Base-by-base conservation (phyloP, 2,329 filamentous ascomycete genomes). In the Aspergillaceae sp. region DNA sequence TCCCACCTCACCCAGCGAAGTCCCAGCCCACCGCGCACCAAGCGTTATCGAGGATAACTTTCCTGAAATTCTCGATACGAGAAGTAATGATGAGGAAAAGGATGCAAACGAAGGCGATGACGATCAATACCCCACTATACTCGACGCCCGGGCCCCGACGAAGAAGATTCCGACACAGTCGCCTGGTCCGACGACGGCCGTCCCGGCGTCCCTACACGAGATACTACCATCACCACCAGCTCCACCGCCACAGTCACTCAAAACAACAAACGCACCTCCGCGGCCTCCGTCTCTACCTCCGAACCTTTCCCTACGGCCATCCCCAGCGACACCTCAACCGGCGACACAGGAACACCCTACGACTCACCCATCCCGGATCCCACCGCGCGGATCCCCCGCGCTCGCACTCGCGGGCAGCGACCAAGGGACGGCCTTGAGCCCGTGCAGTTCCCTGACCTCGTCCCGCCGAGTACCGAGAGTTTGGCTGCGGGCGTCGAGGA, bases 141-240 rank as follows among this genome's bases (percentile, higher is more conserved):
- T 77, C 68, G 0, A 69, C 66, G 77, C 67, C 62, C 80, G 63
- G 48, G 74, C 56, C 67, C 76, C 71, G 45, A 80, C 69, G 43
- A 80, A 71, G 56, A 80, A 75, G 42, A 79, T 4, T 11, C 26
- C 36, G 8, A 38, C 26, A 38, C 26, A 7, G 26, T 26, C 36
- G 27, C 36, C 19, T 38, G 11, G 36, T 19, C 7, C 36, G 6
- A 27, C 11, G 11, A 38, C 19, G 7, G 9, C 9, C 11, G 36
- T 8, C 36, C 36, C 36, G 7, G 8, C 36, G 2, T 19, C 36
- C 1, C 26, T 19, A 19, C 19, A 19, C 19, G 19, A 1, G 19
- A 19, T 19, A 19, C 19, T 19, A 19, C 19, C 19, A 19, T 19
- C 19, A 19, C 36, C 5, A 11, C 26, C 26, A 11, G 5, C 8